Percentiles rank a stretch among this genome's conserved stretches.
Evolutionary conservation across 169 alveolate genomes (phyloP).

Genomic region (Eimeria tenella): DNA sequence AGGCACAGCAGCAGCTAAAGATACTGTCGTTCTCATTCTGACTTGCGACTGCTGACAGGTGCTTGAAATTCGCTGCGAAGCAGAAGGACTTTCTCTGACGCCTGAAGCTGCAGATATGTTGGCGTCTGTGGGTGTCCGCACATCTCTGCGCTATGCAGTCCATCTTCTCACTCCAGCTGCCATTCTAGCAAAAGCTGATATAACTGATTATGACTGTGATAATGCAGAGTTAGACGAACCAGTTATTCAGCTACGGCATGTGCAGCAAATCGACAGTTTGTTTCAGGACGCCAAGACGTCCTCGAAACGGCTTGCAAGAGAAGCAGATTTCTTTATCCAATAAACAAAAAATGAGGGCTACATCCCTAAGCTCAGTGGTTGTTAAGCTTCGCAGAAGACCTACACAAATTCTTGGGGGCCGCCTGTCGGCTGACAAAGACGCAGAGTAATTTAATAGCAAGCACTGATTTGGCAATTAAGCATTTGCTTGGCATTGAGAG

Average conservation of each 20-base stretch:
- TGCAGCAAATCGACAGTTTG: slow-evolving; percentile 96
- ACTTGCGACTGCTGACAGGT: slow-evolving; percentile 88
- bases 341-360: neutral
- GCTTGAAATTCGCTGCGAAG: slow-evolving; percentile 97
- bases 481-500: no score
- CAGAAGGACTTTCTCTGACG: slow-evolving; percentile 94
- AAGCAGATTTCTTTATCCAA: slow-evolving; percentile 80
- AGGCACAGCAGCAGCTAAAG: no score
- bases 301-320: slow-evolving; percentile 95
- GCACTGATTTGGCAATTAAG: no score
- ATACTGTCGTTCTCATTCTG: no score
- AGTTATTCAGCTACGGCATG: slow-evolving; percentile 91
- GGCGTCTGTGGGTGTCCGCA: slow-evolving; percentile 97
- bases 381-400: no score
- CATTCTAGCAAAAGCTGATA: slow-evolving; percentile 94
- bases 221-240: slow-evolving; percentile 89
- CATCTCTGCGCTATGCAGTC: slow-evolving; percentile 97
- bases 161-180: slow-evolving; percentile 98
- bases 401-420: no score
- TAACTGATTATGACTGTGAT: slow-evolving; percentile 45
- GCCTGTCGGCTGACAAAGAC: no score
- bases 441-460: no score
- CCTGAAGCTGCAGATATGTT: slow-evolving; percentile 96
- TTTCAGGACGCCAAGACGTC: slow-evolving; percentile 98
- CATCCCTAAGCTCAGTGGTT: no score